These are phyloP conservation scores for Candida andamanensis DNA, from an alignment of 805 yeast species.

Conservation along the genomic window DNA sequence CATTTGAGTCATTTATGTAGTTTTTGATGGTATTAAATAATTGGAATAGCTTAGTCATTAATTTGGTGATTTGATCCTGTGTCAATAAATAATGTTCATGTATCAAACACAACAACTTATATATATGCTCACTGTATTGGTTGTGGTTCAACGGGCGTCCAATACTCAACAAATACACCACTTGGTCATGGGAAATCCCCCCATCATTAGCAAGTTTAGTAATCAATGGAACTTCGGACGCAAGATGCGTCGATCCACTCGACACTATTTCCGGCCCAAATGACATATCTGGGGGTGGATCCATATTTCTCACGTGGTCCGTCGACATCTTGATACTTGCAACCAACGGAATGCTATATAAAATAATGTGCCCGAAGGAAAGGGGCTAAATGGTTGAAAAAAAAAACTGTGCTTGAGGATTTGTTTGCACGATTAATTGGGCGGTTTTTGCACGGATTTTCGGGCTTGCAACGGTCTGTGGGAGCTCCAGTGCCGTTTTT, in stretches of 20 bases:
- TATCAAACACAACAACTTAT: conserved; percentile 22
- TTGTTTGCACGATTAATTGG: no score
- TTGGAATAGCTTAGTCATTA: conserved; percentile 20
- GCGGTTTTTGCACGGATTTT: no score
- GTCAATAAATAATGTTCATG: conserved; percentile 9
- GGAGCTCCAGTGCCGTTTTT: no score
- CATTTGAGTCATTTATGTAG: conserved; percentile 20
- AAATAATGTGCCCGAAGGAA: no score
- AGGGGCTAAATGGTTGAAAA: no score
- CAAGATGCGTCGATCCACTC: background rate
- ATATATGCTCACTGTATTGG: conserved; percentile 36
- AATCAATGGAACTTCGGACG: conserved; percentile 2
- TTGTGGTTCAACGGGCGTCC: conserved; percentile 26
- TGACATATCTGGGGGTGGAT: no score
- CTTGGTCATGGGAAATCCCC: conserved; percentile 14
- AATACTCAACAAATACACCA: conserved; percentile 15
- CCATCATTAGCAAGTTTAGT: conserved; percentile 16
- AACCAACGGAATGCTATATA: no score
- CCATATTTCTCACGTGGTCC: no score
- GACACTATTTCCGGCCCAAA: no score
- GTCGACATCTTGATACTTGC: no score
- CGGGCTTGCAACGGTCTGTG: no score
- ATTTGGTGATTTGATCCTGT: conserved; percentile 10
- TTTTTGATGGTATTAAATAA: conserved; percentile 21
- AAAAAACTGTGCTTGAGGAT: no score